These are phyloP conservation scores for Thymus mandschuricus DNA, from an alignment of 257 asterid genomes.

Conservation along the genomic window DNA sequence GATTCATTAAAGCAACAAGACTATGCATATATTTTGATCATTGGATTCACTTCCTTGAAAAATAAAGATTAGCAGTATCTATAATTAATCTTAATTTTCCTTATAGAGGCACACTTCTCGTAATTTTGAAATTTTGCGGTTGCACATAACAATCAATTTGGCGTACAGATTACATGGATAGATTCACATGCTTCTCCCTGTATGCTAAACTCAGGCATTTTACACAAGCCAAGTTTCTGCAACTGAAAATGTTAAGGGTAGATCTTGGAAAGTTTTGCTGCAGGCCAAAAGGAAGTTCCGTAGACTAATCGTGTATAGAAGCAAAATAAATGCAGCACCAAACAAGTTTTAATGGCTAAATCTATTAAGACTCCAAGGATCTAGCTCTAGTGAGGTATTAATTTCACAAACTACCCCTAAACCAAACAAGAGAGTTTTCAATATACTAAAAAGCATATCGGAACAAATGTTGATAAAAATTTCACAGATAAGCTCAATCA, in stretches of 20 bases:
- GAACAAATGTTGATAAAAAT: neutral
- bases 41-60: neutral
- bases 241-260: neutral
- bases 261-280: neutral
- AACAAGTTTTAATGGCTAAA: neutral
- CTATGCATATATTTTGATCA: neutral
- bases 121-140: neutral
- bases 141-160: neutral
- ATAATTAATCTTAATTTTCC: neutral
- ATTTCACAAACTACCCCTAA: conserved; percentile 7
- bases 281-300: neutral
- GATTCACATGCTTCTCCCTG: neutral
- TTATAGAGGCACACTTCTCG: neutral
- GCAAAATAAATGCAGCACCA: neutral
- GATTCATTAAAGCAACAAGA: too few species aligned
- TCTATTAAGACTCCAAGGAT: neutral
- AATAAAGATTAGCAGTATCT: neutral
- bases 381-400: conserved; percentile 1
- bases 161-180: conserved; percentile 1
- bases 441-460: neutral
- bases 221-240: neutral
- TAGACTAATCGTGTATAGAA: neutral
- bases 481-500: neutral
- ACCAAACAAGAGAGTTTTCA: neutral
- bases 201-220: neutral